These are phyloP conservation scores for Solanum etuberosum DNA, from an alignment of 257 asterid species.

Conservation along the genomic window DNA sequence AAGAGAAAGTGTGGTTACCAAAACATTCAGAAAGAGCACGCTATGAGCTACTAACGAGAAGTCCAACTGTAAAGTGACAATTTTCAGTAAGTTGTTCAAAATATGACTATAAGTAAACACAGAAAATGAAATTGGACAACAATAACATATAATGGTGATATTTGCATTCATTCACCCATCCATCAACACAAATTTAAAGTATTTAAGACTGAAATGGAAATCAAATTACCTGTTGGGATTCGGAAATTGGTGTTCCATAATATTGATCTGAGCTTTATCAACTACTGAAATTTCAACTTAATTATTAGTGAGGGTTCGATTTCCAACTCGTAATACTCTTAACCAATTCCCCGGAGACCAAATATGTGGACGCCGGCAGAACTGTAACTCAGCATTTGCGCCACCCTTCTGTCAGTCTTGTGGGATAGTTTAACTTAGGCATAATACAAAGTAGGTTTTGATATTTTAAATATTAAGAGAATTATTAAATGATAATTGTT, in stretches of 20 bases:
- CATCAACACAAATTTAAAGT: background rate
- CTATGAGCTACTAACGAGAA: background rate
- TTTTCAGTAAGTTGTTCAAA: background rate
- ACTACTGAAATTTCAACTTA: background rate
- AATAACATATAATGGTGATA: background rate
- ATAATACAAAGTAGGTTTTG: too few species aligned
- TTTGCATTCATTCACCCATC: background rate
- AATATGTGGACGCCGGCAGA: background rate
- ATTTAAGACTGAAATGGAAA: background rate
- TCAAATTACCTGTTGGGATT: background rate
- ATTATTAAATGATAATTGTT: too few species aligned
- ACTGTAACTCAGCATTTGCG: background rate
- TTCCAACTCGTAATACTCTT: background rate
- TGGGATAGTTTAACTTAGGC: background rate
- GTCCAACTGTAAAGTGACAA: background rate
- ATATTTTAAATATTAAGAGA: too few species aligned
- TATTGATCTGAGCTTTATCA: background rate
- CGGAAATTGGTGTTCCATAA: background rate
- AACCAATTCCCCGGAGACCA: background rate
- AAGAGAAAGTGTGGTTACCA: too few species aligned
- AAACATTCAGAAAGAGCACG: too few species aligned
- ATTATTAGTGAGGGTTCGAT: background rate
- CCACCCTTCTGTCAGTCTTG: background rate
- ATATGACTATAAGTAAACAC: background rate
- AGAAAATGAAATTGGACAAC: background rate